These are phyloP conservation scores for Taxillus chinensis DNA, from an alignment of 164 flowering plant species.

Conservation along the genomic window DNA sequence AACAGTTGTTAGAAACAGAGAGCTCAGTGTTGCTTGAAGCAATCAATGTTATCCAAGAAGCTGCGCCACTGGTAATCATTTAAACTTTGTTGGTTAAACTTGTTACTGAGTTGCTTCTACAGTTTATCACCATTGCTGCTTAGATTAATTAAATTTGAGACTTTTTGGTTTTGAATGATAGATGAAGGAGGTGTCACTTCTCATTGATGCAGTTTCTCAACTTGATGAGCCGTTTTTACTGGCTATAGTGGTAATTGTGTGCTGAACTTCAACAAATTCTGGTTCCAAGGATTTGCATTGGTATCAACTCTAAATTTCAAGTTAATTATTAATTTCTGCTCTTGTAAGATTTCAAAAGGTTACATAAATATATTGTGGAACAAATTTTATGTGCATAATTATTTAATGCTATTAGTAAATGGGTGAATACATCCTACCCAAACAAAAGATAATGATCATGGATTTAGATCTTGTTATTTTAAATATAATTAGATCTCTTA, in stretches of 20 bases:
- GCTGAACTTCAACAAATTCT: slow-evolving; percentile 92
- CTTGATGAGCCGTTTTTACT: slow-evolving; percentile 91
- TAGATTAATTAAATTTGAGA: slow-evolving; percentile 10
- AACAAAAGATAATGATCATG: too few relatives aligned
- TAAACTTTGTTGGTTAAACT: slow-evolving; percentile 54
- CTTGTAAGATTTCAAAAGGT: slow-evolving; percentile 8
- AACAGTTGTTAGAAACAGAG: slow-evolving; percentile 58
- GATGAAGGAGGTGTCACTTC: slow-evolving; percentile 97
- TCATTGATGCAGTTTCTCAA: slow-evolving; percentile 75
- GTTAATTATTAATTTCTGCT: slow-evolving; percentile 10
- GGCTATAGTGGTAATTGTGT: slow-evolving; percentile 99
- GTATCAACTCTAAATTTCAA: slow-evolving; percentile 82
- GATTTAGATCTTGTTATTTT: too few relatives aligned
- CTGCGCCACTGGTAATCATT: slow-evolving; percentile 94
- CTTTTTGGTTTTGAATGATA: slow-evolving; percentile 30
- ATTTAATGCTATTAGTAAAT: too few relatives aligned
- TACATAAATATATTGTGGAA: neutral
- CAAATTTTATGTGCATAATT: neutral
- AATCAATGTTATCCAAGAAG: slow-evolving; percentile 51
- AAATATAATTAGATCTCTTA: too few relatives aligned
- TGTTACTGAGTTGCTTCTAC: slow-evolving; percentile 15
- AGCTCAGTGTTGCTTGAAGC: slow-evolving; percentile 54
- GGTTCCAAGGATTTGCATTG: slow-evolving; percentile 79
- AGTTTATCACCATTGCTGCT: slow-evolving; percentile 5
- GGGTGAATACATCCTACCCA: too few relatives aligned